Evolutionary conservation across 2,329 filamentous ascomycete genomes (phyloP).

Genomic region (Esteya vermicola): DNA sequence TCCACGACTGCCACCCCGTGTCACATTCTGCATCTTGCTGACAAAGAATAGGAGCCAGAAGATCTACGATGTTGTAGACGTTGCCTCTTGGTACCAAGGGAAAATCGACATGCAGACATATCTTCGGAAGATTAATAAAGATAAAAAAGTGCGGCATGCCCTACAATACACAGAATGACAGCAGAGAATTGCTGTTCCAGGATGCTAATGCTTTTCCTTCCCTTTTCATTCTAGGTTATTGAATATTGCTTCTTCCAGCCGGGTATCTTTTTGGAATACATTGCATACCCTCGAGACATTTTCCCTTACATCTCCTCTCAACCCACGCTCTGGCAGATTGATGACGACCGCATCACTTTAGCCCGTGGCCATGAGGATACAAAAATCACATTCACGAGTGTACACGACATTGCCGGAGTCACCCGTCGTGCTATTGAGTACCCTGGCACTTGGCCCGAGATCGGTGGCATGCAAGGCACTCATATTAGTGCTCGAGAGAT

Average conservation of each 20-base stretch:
- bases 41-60: conserved; percentile 6
- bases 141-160: conserved; percentile 26
- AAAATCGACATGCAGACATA: conserved; percentile 37
- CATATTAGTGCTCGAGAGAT: conserved; percentile 21
- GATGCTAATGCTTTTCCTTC: neutral
- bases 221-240: conserved; percentile 23
- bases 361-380: conserved; percentile 26
- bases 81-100: conserved; percentile 32
- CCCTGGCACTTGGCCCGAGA: conserved; percentile 25
- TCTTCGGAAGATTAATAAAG: conserved; percentile 33
- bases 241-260: conserved; percentile 44
- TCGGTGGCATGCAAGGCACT: conserved; percentile 25
- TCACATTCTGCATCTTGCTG: too few relatives aligned
- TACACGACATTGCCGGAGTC: conserved; percentile 24
- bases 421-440: conserved; percentile 27
- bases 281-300: conserved; percentile 33
- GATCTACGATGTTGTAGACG: conserved; percentile 9
- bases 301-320: conserved; percentile 26
- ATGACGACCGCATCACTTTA: conserved; percentile 25
- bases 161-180: too few relatives aligned
- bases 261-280: conserved; percentile 39
- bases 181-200: too few relatives aligned
- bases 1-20: too few relatives aligned
- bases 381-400: conserved; percentile 27
- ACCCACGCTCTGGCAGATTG: conserved; percentile 24